Percentiles rank a stretch among this genome's conserved stretches.
These are phyloP conservation scores for Middelhovenomyces tepae DNA, from an alignment of 805 yeast species.

Conservation along the genomic window DNA sequence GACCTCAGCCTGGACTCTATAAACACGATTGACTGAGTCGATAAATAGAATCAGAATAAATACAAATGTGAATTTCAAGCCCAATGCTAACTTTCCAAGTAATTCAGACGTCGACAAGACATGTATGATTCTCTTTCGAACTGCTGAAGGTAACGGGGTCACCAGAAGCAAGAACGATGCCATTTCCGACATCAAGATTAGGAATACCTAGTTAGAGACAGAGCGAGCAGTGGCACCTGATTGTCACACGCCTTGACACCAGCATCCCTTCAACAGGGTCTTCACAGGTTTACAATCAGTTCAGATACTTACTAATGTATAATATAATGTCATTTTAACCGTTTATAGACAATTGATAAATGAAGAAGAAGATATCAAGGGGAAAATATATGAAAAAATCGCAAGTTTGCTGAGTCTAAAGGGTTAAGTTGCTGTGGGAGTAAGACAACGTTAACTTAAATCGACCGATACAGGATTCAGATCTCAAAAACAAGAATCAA, in stretches of 20 bases:
- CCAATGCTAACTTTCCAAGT: constrained; percentile 62
- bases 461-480: constrained; percentile 3
- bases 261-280: too few relatives aligned
- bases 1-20: constrained; percentile 54
- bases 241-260: too few relatives aligned
- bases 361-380: neutral
- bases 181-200: constrained; percentile 72
- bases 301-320: too few relatives aligned
- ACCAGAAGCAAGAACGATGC: constrained; percentile 69
- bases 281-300: too few relatives aligned
- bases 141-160: constrained; percentile 70
- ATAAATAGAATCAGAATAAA: constrained; percentile 77
- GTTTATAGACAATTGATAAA: neutral
- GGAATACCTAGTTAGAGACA: constrained; percentile 49
- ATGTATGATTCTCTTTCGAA: constrained; percentile 59
- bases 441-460: neutral
- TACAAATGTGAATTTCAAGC: constrained; percentile 71
- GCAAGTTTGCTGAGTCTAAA: neutral
- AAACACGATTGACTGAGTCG: constrained; percentile 81
- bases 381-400: neutral
- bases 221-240: too few relatives aligned
- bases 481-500: constrained; percentile 6
- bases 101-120: constrained; percentile 61
- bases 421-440: constrained; percentile 2
- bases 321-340: too few relatives aligned